Evolutionary conservation across 2,329 filamentous ascomycete species (phyloP), one percentile per base, ranked within the genome.

Genomic region (Beauveria australis): DNA sequence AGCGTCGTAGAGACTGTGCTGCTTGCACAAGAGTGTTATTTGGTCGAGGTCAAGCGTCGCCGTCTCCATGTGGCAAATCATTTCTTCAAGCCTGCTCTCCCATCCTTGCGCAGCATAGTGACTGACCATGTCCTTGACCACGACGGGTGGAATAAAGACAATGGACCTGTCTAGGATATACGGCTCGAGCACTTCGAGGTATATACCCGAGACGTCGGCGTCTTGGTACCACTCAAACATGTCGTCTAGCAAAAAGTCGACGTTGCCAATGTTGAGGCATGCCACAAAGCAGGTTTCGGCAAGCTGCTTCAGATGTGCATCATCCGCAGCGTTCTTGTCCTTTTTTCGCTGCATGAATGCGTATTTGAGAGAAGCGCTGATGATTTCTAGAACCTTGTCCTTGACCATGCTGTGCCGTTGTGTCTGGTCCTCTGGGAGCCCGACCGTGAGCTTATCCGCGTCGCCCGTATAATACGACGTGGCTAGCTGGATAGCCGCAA

Each of bases 31-130:
- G 14, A 83, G 82, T 0, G 93, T 97, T 61, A 96, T 86, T 73
- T 97, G 91, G 71, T 99, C 93, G 66, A 99, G 86, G 71, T 99
- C 95, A 70, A 99, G 86, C 0, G 92, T 96, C 16, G 84, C 79
- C 1, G 93, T 96, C 67, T 96, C 89, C 75, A 99, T 88, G 65
- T 93, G 88, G 71, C 93, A 97, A 37, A 99, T 89, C 72, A 97
- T 89, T 73, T 97, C 93, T 74, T 99, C 95, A 8, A 99, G 79
- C 12, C 88, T 86, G 63, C 83, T 83, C 66, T 92, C 88, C 67
- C 89, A 85, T 52, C 89, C 90, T 63, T 86, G 88, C 44, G 80
- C 81, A 19, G 92, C 88, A 71, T 89, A 97, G 71, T 96, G 85
- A 10, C 82, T 82, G 40, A 97, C 89, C 70, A 97, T 80, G 56